Evolutionary conservation across 192 early-diverging fungal species (phyloP), one percentile per base, ranked within the genome.

Genomic region (Linnemannia elongata): DNA sequence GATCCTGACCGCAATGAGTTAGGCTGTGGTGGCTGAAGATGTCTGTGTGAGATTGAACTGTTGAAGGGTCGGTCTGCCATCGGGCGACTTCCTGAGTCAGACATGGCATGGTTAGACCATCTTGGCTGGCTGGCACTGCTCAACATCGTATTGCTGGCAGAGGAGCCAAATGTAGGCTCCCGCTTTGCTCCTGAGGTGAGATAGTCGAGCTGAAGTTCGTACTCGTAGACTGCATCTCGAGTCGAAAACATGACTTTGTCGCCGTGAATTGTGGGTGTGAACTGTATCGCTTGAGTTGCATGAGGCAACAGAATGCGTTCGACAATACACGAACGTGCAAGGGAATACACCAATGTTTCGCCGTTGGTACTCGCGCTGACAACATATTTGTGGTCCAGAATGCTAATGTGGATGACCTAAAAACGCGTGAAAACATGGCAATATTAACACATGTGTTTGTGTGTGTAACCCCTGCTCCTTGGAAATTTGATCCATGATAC

Each of bases 241-340:
- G 83, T 86, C 42, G 83, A 80, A 30, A 86, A 86, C 83, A 86
- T 86, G 74, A 81, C 83, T 36, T 86, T 86, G 45, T 79, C 83
- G 0, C 52, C 83, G 33, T 86, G 83, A 39, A 86, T 76, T 0
- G 83, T 86, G 0, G 83, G 83, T 13, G 79, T 86, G 42, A 86
- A 86, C 60, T 80, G 83, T 13, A 86, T 80, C 42, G 83, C 83
- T 44, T 86, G 83, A 2, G 83, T 81, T 69, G 79, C 78, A 69
- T 86, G 83, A 42, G 83, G 83, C 42, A 86, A 52, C 2, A 86
- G n/a, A 49, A 86, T 86, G 47, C 79, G 57, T 39, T 86, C 83
- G 1, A 86, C 13, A 36, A 86, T 73, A 20, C 83, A 42, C 6
- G 69, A 66, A 5, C 35, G 54, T 17, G 75, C 54, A 33, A 86